These are phyloP conservation scores for Prunus kanzakura DNA, from an alignment of 306 rosid species.

Conservation along the genomic window DNA sequence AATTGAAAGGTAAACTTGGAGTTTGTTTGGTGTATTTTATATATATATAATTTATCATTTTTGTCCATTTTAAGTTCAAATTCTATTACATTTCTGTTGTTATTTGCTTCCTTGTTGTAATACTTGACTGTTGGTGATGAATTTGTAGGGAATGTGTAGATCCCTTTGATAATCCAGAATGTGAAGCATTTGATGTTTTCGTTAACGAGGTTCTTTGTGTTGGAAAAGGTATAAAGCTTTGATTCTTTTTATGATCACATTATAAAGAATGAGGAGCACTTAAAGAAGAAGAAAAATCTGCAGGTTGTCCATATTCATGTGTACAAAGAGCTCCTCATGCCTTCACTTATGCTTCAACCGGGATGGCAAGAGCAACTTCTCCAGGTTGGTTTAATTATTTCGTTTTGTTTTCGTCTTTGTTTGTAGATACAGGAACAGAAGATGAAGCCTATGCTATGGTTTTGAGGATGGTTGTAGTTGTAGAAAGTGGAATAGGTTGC, in stretches of 20 bases:
- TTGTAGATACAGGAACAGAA: conserved; percentile 3
- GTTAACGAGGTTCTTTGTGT: conserved; percentile 74
- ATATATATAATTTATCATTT: too few species aligned
- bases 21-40: background rate
- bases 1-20: conserved; percentile 58
- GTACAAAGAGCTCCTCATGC: conserved; percentile 81
- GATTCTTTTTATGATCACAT: background rate
- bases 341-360: conserved; percentile 62
- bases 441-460: background rate
- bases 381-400: conserved; percentile 55
- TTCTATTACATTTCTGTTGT: background rate
- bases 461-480: too few species aligned
- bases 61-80: background rate
- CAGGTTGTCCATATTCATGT: conserved; percentile 86
- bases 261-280: background rate
- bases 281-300: background rate
- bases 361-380: conserved; percentile 73
- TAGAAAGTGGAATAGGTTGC: too few species aligned
- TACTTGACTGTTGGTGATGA: background rate
- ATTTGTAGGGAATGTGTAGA: conserved; percentile 77
- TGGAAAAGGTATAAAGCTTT: conserved; percentile 60
- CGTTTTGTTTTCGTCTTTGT: background rate
- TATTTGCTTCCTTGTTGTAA: background rate
- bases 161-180: conserved; percentile 86
- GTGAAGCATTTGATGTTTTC: conserved; percentile 85